Evolutionary conservation across 2,329 filamentous ascomycete species (phyloP), one percentile per base, ranked within the genome.

Genomic region (Fusarium papillatum): DNA sequence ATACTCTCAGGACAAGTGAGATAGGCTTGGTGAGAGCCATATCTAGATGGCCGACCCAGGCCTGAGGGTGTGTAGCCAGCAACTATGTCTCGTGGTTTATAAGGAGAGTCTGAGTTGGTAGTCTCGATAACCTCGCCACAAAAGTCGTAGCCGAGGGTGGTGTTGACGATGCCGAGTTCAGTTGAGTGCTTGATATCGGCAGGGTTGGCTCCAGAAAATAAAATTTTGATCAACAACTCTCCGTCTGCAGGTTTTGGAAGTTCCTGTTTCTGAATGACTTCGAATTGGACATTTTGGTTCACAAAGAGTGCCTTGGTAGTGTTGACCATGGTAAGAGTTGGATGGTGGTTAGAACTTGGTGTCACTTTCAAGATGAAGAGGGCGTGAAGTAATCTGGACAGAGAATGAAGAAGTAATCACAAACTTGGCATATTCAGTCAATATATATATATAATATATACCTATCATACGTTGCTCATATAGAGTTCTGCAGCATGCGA

Each of bases 111-210:
- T 14, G 31, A 13, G 17, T 19, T 60, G 8, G 66, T 31, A 6
- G n/a, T 26, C 38, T 46, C 34, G 9, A 69, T 19, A 17, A 69
- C 39, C 6, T 48, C 26, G 17, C 66, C 66, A 11, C 60, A 64
- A 38, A 69, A 69, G 60, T 69, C 66, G 19, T 65, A 41, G 22
- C 66, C 66, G 6, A 69, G 7, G 16, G 57, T 46, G 7, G 60
- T 57, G 22, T 46, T 34, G 24, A 22, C 19, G 17, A 57, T 41
- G 31, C 61, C 61, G 5, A 65, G 61, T 19, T 17, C 22, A 9
- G 39, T 65, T 24, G 48, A 19, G 22, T 64, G 61, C 17, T 46
- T 39, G 26, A 64, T 34, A 19, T 69, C 66, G 14, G 48, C 43
- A 0, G 66, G 61, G 6, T 65, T 69, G 29, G 50, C 43, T 5